These are phyloP conservation scores for Recurvomyces mirabilis DNA, from an alignment of 495 filamentous ascomycete species.

Conservation along the genomic window DNA sequence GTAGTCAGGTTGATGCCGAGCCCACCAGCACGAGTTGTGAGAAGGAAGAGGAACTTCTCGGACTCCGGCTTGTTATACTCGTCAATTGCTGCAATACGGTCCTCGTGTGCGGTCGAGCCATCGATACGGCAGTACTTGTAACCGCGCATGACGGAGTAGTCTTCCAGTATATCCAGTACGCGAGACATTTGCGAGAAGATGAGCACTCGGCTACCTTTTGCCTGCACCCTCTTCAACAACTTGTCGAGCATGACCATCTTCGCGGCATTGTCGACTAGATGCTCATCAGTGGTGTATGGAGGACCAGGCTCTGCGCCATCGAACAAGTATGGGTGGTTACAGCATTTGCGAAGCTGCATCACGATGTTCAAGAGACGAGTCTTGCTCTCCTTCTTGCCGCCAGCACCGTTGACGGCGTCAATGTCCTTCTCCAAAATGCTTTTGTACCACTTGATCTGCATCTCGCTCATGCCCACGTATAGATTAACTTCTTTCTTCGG, in stretches of 20 bases:
- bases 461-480: constrained; percentile 96
- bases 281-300: constrained; percentile 96
- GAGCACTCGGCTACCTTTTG: constrained; percentile 78
- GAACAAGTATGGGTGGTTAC: constrained; percentile 97
- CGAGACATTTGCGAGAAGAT: constrained; percentile 99
- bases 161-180: constrained; percentile 91
- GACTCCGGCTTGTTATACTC: constrained; percentile 94
- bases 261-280: constrained; percentile 82
- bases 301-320: constrained; percentile 96
- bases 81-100: constrained; percentile 94
- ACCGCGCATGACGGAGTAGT: constrained; percentile 91
- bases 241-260: constrained; percentile 98
- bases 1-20: constrained; percentile 96
- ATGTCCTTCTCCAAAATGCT: constrained; percentile 99
- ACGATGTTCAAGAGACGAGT: constrained; percentile 98
- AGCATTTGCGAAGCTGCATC: constrained; percentile 98
- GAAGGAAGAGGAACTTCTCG: constrained; percentile 92
- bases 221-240: constrained; percentile 71
- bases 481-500: constrained; percentile 97
- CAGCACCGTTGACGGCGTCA: constrained; percentile 94
- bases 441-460: constrained; percentile 99
- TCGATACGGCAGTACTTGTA: constrained; percentile 98
- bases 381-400: constrained; percentile 95
- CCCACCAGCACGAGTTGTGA: constrained; percentile 95
- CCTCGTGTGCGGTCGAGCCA: constrained; percentile 92